These are phyloP conservation scores for Chaetoceros muelleri DNA, from an alignment of 108 stramenopile genomes.

Conservation along the genomic window DNA sequence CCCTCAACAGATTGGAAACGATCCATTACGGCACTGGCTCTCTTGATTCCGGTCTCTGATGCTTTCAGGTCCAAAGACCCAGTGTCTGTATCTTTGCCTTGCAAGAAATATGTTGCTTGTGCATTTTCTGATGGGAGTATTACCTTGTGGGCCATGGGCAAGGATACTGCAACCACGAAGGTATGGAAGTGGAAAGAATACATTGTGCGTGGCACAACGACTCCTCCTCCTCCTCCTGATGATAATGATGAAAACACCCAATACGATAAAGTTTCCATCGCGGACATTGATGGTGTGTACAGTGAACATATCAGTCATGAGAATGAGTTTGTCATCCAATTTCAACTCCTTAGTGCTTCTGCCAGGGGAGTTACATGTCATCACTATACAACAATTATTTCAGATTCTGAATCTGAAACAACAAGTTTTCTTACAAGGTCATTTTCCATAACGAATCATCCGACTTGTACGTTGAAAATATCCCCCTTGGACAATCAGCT, in stretches of 20 bases:
- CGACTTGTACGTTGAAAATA: constrained; percentile 6
- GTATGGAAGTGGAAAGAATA: constrained; percentile 13
- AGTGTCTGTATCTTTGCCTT: constrained; percentile 2
- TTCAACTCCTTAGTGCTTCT: neutral
- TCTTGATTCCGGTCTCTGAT: constrained; percentile 2
- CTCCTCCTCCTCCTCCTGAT: neutral
- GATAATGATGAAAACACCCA: neutral
- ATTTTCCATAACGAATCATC: neutral
- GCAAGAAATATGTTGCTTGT: constrained; percentile 15
- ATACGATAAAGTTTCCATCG: constrained; percentile 7
- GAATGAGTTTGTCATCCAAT: no score
- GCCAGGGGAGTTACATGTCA: neutral
- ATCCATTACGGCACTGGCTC: constrained; percentile 10
- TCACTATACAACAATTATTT: neutral
- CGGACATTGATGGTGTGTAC: neutral
- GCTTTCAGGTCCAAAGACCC: neutral
- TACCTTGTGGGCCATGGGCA: constrained; percentile 30
- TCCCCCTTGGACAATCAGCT: constrained; percentile 13
- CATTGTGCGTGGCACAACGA: constrained; percentile 13
- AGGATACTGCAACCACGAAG: neutral
- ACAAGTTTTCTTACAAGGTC: no score
- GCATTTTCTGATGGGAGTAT: constrained; percentile 77
- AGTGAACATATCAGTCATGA: no score
- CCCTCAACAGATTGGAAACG: constrained; percentile 8
- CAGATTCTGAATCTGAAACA: no score